These are phyloP conservation scores for Boeremia exigua DNA, from an alignment of 2,329 filamentous ascomycete genomes.

Conservation along the genomic window DNA sequence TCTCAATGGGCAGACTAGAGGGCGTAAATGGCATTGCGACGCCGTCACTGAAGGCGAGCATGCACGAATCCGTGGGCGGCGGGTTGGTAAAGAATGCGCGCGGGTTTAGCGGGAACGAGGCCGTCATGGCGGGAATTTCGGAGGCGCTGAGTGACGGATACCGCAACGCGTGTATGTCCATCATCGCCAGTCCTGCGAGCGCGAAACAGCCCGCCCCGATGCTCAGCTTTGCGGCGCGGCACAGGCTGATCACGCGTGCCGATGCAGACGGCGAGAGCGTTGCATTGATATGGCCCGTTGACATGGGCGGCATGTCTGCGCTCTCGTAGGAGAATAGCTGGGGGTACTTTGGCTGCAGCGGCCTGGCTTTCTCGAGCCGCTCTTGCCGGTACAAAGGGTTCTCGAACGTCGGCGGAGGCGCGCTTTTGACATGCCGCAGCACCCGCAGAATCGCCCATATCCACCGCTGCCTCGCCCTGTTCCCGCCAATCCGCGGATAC, in stretches of 20 bases:
- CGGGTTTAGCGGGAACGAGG: slow-evolving; percentile 56
- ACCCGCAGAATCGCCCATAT: slow-evolving; percentile 56
- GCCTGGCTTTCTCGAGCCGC: slow-evolving; percentile 19
- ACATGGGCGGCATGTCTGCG: slow-evolving; percentile 44
- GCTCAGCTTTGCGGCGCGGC: slow-evolving; percentile 46
- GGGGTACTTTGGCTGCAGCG: slow-evolving; percentile 41
- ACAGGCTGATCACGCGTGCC: slow-evolving; percentile 47
- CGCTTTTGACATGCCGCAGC: slow-evolving; percentile 51
- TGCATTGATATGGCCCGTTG: slow-evolving; percentile 41
- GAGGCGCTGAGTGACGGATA: slow-evolving; percentile 34
- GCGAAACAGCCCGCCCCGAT: slow-evolving; percentile 56
- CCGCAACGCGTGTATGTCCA: slow-evolving; percentile 50
- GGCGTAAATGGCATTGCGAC: slow-evolving; percentile 53
- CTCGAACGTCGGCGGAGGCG: slow-evolving; percentile 48
- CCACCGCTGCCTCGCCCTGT: slow-evolving; percentile 51
- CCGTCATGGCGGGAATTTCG: slow-evolving; percentile 47
- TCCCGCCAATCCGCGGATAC: slow-evolving; percentile 51
- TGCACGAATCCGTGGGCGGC: slow-evolving; percentile 51
- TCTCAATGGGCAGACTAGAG: slow-evolving; percentile 42
- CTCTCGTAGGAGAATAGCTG: slow-evolving; percentile 49
- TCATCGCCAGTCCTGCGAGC: slow-evolving; percentile 55
- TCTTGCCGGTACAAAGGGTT: slow-evolving; percentile 49
- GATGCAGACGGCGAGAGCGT: slow-evolving; percentile 43
- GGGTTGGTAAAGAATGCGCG: slow-evolving; percentile 51
- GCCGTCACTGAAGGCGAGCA: slow-evolving; percentile 57